Base-by-base conservation (phyloP, 371 early-diverging fungal genomes). In the Syncephalis plumigaleata region DNA sequence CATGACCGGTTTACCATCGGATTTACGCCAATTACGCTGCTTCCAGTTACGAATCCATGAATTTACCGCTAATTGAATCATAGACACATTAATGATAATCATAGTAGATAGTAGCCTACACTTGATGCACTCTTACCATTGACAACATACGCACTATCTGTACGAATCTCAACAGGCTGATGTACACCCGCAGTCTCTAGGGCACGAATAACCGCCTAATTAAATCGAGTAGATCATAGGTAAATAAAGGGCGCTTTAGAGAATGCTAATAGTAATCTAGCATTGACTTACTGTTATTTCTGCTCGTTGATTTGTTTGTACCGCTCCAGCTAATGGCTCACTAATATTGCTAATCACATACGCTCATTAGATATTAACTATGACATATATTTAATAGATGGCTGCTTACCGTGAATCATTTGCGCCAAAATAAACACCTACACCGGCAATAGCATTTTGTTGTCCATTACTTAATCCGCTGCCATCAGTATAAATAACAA, bases 221-320 rank as follows among this genome's bases (percentile, higher is more conserved):
- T 7, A 31, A 31, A 31, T 31, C 31, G 4, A 31, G 31, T 31
- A n/a, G n/a, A n/a, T n/a, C n/a, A n/a, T n/a, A n/a, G n/a, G n/a
- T n/a, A n/a, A n/a, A n/a, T n/a, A n/a, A n/a, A n/a, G n/a, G n/a
- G n/a, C n/a, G n/a, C n/a, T n/a, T n/a, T n/a, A n/a, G n/a, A n/a
- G n/a, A n/a, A n/a, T n/a, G n/a, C n/a, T n/a, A n/a, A n/a, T n/a
- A n/a, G n/a, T n/a, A n/a, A n/a, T n/a, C n/a, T n/a, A n/a, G n/a
- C n/a, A n/a, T 31, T 31, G 4, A 31, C 31, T 31, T 31, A 31
- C 31, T 55, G 58, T 67, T 11, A 87, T 63, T 55, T 91, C 91
- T 1, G 89, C 91, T 11, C 90, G 67, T 57, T 89, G 84, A 65
- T 87, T 91, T 1, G 91, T 89, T 48, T 84, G 86, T 31, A 31